Base-by-base conservation (phyloP, 2,329 filamentous ascomycete species). In the Trichophaea hybrida region DNA sequence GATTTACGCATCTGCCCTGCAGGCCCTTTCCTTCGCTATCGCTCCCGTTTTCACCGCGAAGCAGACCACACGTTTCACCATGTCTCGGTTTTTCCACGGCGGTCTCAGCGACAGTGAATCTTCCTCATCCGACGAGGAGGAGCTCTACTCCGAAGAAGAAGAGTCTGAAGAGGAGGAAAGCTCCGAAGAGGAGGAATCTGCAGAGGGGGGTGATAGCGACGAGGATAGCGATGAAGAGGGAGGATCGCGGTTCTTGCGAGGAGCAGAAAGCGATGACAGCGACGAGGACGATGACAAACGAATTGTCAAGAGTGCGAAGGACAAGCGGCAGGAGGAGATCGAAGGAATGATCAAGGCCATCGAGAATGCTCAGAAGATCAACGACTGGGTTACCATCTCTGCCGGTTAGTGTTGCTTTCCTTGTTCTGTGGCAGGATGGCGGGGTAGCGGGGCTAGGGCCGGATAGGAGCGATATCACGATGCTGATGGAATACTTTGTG, bases 31-130 rank as follows among this genome's bases (percentile, higher is more conserved):
- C 24, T 24, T 24, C 24, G 24, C 24, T 24, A 24, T 24, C 24
- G 24, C 24, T 24, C 24, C 24, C 24, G 3, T 24, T 24, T 24
- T 24, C 24, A 24, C 24, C 24, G 24, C 24, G 24, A 24, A 24
- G 24, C 24, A 24, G 24, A 24, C 24, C 24, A 24, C 24, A 24
- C 24, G 24, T 15, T 17, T 37, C 53, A 55, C 72, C 64, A 93
- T 91, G 86, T 97, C 93, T 80, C 86, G 89, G 78, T 98, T 97
- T 77, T 97, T 97, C 80, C 86, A 88, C 75, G 86, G 86, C 74
- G 86, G 85, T 71, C 78, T 80, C 77, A 90, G 94, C 76, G 96
- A 90, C 82, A 95, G 91, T 71, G 90, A 96, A 76, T 90, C 82
- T 77, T 88, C 88, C 80, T 94, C 88, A 66, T 82, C 79, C 71